A percentile compares a stretch with the other conserved stretches of the same genome.
phyloP scores from a whole-genome alignment of 306 rosid species.

The Malus domestica region DNA sequence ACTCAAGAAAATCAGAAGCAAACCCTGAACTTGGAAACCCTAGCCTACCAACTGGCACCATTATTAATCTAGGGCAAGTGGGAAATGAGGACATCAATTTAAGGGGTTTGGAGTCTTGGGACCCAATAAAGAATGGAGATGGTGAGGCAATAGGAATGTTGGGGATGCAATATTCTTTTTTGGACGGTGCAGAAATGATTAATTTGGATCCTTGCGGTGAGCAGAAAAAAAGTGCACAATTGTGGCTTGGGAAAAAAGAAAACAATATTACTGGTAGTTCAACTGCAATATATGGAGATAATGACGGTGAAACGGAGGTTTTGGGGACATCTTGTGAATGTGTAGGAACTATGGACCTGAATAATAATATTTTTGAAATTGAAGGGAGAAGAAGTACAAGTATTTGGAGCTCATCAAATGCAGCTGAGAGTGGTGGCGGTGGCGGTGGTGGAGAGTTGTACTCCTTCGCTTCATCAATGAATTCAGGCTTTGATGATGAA shows the following conservation, averaged over 20 bases:
- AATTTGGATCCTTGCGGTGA: neutral
- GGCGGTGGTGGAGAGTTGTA: constrained; percentile 24
- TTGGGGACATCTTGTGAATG: constrained; percentile 32
- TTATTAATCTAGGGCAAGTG: neutral
- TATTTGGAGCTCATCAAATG: constrained; percentile 36
- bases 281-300: neutral
- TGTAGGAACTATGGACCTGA: constrained; percentile 29
- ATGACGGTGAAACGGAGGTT: constrained; percentile 19
- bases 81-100: neutral
- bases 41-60: neutral
- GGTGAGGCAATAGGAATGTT: neutral
- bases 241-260: neutral
- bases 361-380: constrained; percentile 12
- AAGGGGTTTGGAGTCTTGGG: neutral
- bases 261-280: neutral
- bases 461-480: constrained; percentile 29
- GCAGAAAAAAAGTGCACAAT: neutral
- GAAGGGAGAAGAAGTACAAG: constrained; percentile 13
- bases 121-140: neutral
- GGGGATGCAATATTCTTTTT: constrained; percentile 4
- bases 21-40: neutral
- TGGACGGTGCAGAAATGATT: neutral
- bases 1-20: neutral
- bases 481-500: constrained; percentile 32
- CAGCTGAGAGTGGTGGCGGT: constrained; percentile 7